Conservation (phyloP, 2,329 filamentous ascomycete genomes). For the Grosmannia clavigera region DNA sequence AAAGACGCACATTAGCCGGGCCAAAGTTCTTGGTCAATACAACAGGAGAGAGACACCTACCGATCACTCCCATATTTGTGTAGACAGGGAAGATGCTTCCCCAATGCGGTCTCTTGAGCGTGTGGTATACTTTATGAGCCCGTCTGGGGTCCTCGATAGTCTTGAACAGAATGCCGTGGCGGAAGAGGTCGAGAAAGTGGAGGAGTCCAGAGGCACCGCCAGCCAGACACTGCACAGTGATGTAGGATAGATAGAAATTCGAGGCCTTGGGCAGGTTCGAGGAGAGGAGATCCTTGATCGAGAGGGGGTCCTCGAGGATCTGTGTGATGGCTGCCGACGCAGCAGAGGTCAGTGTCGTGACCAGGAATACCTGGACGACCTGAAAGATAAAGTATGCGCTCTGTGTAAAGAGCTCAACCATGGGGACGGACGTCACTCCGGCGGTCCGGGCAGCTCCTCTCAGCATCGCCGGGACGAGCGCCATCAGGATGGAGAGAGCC, state of each 20-base stretch:
- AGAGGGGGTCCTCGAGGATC: conserved; percentile 46
- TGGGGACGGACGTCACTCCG: conserved; percentile 57
- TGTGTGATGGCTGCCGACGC: conserved; percentile 48
- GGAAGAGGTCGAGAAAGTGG: conserved; percentile 49
- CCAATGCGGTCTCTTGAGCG: conserved; percentile 58
- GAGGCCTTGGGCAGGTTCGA: conserved; percentile 55
- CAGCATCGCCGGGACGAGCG: conserved; percentile 65
- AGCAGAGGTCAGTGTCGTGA: conserved; percentile 66
- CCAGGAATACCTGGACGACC: conserved; percentile 73
- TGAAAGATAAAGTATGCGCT: conserved; percentile 73
- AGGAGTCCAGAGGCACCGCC: conserved; percentile 63
- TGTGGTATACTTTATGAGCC: conserved; percentile 63
- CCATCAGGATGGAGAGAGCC: conserved; percentile 69
- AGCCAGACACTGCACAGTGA: conserved; percentile 72
- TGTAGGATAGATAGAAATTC: conserved; percentile 75
- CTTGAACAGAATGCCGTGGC: conserved; percentile 45
- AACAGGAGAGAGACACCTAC: conserved; percentile 20
- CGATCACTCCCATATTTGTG: conserved; percentile 62
- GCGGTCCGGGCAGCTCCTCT: conserved; percentile 58
- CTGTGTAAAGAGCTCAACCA: conserved; percentile 65
- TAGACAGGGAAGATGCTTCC: conserved; percentile 65
- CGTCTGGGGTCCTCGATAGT: conserved; percentile 71
- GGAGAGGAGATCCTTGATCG: conserved; percentile 44
- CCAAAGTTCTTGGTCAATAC: not conserved
- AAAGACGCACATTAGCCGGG: conserved; percentile 12